Percentiles rank a stretch among this genome's conserved stretches.
Evolutionary conservation across 495 filamentous ascomycete genomes (phyloP).

Genomic region (Penicillium steckii): DNA sequence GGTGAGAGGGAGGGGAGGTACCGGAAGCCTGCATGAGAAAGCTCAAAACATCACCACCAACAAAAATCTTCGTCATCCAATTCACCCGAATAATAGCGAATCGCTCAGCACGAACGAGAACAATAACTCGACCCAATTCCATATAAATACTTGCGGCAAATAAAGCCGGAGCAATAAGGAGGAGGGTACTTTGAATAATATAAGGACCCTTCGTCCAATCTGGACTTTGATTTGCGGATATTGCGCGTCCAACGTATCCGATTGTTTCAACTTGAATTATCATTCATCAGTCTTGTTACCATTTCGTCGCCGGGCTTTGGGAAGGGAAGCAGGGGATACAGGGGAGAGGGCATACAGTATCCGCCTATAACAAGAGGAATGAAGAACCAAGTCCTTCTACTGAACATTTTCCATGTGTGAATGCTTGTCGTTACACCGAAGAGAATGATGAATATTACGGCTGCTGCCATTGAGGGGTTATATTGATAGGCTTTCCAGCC

Average conservation of each 20-base stretch:
- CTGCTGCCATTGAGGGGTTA: constrained; percentile 20
- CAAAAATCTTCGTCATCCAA: constrained; percentile 50
- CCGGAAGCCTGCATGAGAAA: constrained; percentile 40
- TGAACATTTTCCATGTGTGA: constrained; percentile 18
- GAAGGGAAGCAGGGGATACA: neutral
- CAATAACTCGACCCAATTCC: constrained; percentile 50
- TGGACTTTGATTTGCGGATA: constrained; percentile 15
- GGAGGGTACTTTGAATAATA: constrained; percentile 44
- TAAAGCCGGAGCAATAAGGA: constrained; percentile 49
- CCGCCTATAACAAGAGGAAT: constrained; percentile 28
- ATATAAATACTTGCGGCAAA: constrained; percentile 59
- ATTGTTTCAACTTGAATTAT: constrained; percentile 36
- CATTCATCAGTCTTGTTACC: too few relatives aligned
- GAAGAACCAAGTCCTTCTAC: constrained; percentile 27
- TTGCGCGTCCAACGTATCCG: constrained; percentile 36
- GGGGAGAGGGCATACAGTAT: constrained; percentile 12
- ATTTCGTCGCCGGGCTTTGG: too few relatives aligned
- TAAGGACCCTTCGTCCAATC: constrained; percentile 39
- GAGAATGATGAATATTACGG: constrained; percentile 21
- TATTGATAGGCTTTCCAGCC: constrained; percentile 17
- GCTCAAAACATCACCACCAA: constrained; percentile 34
- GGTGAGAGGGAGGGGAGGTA: neutral
- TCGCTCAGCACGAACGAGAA: constrained; percentile 35
- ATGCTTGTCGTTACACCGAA: constrained; percentile 14
- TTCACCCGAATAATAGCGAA: constrained; percentile 34